Conservation (phyloP, 305 asterid genomes). For the Solanum hybrid region DNA sequence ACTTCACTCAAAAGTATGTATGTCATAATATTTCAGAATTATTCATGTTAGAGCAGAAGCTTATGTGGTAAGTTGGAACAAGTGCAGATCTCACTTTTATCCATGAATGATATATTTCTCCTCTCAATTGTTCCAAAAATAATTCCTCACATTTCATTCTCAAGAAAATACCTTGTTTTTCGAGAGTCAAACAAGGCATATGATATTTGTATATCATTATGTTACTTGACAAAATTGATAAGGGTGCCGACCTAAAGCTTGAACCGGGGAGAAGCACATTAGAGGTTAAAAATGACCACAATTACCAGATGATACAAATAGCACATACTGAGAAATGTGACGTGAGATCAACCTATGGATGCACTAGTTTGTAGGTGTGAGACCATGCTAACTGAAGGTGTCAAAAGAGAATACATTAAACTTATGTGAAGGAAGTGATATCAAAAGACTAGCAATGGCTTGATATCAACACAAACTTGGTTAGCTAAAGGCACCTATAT, state of each 20-base stretch:
- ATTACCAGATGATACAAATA: neutral
- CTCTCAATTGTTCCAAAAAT: neutral
- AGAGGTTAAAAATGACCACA: neutral
- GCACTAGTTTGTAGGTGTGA: neutral
- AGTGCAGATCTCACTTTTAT: neutral
- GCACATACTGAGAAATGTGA: neutral
- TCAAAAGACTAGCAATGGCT: neutral
- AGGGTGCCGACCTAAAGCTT: neutral
- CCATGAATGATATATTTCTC: neutral
- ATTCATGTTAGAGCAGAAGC: neutral
- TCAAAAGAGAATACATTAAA: neutral
- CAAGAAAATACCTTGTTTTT: neutral
- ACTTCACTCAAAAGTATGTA: neutral
- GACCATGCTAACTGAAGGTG: neutral
- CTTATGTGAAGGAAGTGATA: neutral
- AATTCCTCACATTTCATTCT: neutral
- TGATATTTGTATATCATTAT: neutral
- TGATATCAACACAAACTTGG: neutral
- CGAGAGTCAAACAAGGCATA: no score
- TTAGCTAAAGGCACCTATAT: neutral
- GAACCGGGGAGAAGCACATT: neutral
- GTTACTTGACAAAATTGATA: no score
- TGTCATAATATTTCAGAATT: neutral
- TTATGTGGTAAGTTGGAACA: neutral
- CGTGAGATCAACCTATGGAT: neutral